Evolutionary conservation across 2,329 filamentous ascomycete genomes (phyloP).

Genomic region (Stenocarpella maydis): DNA sequence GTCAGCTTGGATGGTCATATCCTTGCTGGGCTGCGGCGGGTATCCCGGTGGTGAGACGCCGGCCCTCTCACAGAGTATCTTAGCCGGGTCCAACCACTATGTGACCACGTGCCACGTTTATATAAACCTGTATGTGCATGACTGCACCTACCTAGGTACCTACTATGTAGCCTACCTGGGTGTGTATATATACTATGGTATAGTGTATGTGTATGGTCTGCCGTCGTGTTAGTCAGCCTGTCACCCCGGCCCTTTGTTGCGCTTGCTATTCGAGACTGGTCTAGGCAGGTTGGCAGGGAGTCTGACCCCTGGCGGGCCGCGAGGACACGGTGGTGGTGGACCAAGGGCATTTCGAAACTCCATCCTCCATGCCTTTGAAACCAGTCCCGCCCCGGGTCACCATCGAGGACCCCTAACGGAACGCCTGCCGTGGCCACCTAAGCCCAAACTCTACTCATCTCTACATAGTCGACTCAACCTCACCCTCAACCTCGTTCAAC

Average conservation of each 20-base stretch:
- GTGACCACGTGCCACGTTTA: too few species aligned
- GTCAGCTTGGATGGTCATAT: too few species aligned
- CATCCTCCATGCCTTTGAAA: conserved; percentile 29
- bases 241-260: conserved; percentile 1
- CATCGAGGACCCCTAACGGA: conserved; percentile 21
- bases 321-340: conserved; percentile 23
- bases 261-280: conserved; percentile 7
- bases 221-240: conserved; percentile 6
- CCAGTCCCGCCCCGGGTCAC: conserved; percentile 25
- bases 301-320: conserved; percentile 15
- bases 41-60: too few species aligned
- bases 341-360: conserved; percentile 17
- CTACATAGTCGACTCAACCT: background rate
- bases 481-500: background rate
- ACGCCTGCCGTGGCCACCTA: conserved; percentile 27
- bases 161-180: too few species aligned
- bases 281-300: background rate
- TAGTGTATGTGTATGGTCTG: too few species aligned
- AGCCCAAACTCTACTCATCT: conserved; percentile 1
- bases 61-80: too few species aligned
- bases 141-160: too few species aligned
- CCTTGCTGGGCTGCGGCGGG: too few species aligned
- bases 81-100: too few species aligned
- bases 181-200: too few species aligned
- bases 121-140: too few species aligned